Evolutionary conservation across 176 grass and related monocot species (phyloP), one percentile per base, ranked within the genome.

Genomic region (Oryza glumipatula): DNA sequence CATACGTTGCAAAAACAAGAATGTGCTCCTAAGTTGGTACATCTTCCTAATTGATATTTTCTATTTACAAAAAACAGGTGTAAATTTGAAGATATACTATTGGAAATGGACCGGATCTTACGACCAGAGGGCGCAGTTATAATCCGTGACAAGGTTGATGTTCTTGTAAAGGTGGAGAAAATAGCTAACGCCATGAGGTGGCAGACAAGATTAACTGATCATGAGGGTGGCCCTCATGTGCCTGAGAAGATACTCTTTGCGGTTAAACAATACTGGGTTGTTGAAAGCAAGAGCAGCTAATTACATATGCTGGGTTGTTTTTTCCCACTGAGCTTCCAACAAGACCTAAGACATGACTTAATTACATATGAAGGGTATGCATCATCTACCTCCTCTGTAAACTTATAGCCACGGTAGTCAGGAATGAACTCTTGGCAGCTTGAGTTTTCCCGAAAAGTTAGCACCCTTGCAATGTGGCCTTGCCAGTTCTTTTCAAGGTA

Each of bases 41-140:
- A 84, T 52, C 11, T 72, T 70, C 6, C 49, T 77, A 22, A 63
- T 67, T 65, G 44, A 78, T 72, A 82, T 83, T 61, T 38, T 58
- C 13, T 79, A 16, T 47, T 77, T 5, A 74, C 17, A 9, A 23
- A 45, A 45, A 83, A 83, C 88, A 97, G 92, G 84, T 94, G 92
- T 86, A 86, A 94, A 52, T 89, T 86, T 79, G 91, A 94, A 87
- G 92, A 97, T 73, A 86, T 97, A 74, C 88, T 97, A 38, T 45
- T 97, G 47, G 92, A 97, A 90, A 97, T 97, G 92, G 95, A 97
- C 80, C 73, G 95, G 38, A 93, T 97, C 46, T 88, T 97, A 80
- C 88, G 95, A 11, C 90, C 95, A 14, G 95, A 97, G 77, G 92
- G 95, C 3, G 76, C 95, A 36, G 84, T 90, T 81, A 94, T 97